phyloP scores from a whole-genome alignment of 108 stramenopile genomes.

The Conticribra guillardii region DNA sequence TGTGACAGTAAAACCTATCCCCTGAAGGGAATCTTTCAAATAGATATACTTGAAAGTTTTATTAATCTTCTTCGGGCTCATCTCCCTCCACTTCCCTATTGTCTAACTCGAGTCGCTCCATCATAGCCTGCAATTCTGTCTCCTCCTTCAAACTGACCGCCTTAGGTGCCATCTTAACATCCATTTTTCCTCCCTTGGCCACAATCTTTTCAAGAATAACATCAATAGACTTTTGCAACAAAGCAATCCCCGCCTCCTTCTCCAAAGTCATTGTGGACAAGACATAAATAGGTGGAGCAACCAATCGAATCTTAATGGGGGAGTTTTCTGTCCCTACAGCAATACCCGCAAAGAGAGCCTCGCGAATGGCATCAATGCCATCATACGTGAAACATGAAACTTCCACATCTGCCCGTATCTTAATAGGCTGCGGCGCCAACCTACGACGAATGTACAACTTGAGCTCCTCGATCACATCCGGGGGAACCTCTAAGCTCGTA shows the following conservation, averaged over 20 bases:
- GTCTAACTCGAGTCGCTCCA: constrained; percentile 95
- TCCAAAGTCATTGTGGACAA: constrained; percentile 96
- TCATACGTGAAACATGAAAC: constrained; percentile 99
- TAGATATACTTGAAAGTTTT: background rate
- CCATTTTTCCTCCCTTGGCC: constrained; percentile 94
- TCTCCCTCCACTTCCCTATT: constrained; percentile 98
- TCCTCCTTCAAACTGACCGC: constrained; percentile 98
- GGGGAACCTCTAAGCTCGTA: constrained; percentile 69
- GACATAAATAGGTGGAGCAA: constrained; percentile 98
- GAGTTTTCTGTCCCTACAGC: constrained; percentile 73
- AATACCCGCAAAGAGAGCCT: constrained; percentile 95
- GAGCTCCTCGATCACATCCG: constrained; percentile 82
- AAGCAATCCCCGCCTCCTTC: constrained; percentile 93
- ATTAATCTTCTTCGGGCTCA: constrained; percentile 84
- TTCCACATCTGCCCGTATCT: constrained; percentile 98
- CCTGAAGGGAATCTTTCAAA: no score
- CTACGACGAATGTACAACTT: constrained; percentile 88
- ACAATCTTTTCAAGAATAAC: constrained; percentile 83
- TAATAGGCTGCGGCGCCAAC: constrained; percentile 97
- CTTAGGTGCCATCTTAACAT: constrained; percentile 99
- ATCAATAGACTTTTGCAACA: constrained; percentile 91
- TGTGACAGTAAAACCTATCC: no score
- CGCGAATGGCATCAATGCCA: constrained; percentile 98
- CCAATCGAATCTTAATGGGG: constrained; percentile 95
- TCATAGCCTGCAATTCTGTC: constrained; percentile 96